A percentile compares a stretch with the other conserved stretches of the same genome.
Evolutionary conservation across 2,329 filamentous ascomycete species (phyloP).

Genomic region (Aspergillus ibericus): DNA sequence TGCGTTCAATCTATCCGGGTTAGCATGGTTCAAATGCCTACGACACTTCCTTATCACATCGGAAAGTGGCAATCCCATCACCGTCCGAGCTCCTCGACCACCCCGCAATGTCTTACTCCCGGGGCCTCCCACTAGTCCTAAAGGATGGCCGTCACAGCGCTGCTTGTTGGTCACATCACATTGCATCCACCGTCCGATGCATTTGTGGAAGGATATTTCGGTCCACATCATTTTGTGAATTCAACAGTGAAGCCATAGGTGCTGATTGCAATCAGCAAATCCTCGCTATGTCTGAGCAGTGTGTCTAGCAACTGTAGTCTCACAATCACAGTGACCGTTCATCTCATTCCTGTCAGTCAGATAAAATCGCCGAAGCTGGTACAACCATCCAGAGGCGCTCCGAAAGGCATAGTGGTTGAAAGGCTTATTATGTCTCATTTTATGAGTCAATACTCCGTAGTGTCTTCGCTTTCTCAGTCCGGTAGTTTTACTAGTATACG

Average conservation of each 20-base stretch:
- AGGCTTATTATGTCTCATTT: not conserved
- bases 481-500: too few relatives aligned
- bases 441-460: not conserved
- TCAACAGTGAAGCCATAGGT: not conserved
- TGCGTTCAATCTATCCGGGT: not conserved
- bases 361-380: not conserved
- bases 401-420: not conserved
- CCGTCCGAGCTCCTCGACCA: slow-evolving; percentile 10
- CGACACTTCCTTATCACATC: slow-evolving; percentile 7
- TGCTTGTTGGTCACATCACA: slow-evolving; percentile 19
- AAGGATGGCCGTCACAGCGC: slow-evolving; percentile 7
- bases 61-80: slow-evolving; percentile 1
- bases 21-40: not conserved
- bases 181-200: slow-evolving; percentile 9
- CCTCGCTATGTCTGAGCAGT: not conserved
- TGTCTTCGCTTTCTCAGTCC: too few relatives aligned
- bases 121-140: not conserved
- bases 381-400: not conserved
- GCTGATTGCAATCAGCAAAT: not conserved
- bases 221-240: not conserved
- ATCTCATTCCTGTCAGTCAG: not conserved
- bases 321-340: not conserved
- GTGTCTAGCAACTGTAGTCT: not conserved
- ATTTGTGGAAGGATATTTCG: not conserved
- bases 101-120: slow-evolving; percentile 6